Conservation (phyloP, 768 basidiomycete species). For the Collybia sordida region DNA sequence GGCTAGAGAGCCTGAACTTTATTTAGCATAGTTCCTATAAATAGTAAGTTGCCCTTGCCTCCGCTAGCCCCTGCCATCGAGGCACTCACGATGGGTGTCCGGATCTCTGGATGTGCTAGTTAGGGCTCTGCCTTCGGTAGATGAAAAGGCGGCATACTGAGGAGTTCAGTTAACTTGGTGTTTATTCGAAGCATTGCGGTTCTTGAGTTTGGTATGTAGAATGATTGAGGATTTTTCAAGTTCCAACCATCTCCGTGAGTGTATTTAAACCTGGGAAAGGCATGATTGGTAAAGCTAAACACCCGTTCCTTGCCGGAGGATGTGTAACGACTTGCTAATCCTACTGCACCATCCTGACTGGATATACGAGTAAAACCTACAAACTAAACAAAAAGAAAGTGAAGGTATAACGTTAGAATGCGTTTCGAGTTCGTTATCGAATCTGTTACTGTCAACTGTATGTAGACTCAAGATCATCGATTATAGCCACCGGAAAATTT, state of each 20-base stretch:
- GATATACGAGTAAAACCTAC: too few species aligned
- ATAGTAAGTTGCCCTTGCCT: conserved; percentile 30
- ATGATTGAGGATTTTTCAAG: not conserved
- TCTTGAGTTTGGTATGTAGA: not conserved
- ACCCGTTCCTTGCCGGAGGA: not conserved
- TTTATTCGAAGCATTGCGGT: conserved; percentile 26
- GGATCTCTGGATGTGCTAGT: conserved; percentile 38
- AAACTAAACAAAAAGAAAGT: too few species aligned
- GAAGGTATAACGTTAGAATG: too few species aligned
- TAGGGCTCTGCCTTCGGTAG: not conserved
- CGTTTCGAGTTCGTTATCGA: too few species aligned
- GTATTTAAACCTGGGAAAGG: not conserved
- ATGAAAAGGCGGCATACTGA: conserved; percentile 38
- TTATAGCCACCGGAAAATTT: conserved; percentile 14
- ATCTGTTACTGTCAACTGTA: too few species aligned
- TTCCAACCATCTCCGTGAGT: not conserved
- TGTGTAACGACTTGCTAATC: not conserved
- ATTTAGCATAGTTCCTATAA: conserved; percentile 8
- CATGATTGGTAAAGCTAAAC: not conserved
- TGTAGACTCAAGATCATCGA: too few species aligned
- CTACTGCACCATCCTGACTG: too few species aligned
- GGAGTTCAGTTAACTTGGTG: conserved; percentile 47
- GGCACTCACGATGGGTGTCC: conserved; percentile 59
- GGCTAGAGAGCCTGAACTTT: conserved; percentile 43
- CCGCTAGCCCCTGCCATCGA: conserved; percentile 76